Conservation (phyloP, 2,329 filamentous ascomycete species). For the Biscogniauxia sp. region DNA sequence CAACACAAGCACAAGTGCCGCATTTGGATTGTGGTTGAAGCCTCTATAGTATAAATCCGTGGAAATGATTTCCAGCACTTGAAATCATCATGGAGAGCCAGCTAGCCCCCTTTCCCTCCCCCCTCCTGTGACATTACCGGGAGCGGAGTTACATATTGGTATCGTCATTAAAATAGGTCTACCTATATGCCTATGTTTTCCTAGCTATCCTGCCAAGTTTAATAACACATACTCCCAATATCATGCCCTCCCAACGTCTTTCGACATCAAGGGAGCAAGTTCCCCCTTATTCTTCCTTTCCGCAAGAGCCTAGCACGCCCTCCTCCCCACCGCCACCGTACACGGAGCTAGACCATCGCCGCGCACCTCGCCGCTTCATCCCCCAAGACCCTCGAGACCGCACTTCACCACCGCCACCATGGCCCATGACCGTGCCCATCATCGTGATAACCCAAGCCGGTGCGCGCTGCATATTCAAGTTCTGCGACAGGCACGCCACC, state of each 20-base stretch:
- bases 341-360: background rate
- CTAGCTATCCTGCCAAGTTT: background rate
- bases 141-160: background rate
- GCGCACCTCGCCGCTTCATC: background rate
- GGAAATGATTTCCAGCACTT: background rate
- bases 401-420: background rate
- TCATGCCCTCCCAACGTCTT: background rate
- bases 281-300: background rate
- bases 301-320: background rate
- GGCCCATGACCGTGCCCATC: background rate
- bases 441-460: background rate
- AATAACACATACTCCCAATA: background rate
- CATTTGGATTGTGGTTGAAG: background rate
- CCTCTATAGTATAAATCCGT: background rate
- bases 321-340: background rate
- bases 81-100: background rate
- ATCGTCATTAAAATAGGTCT: background rate
- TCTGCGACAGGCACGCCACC: background rate
- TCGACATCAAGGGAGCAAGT: background rate
- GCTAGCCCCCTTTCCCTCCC: background rate
- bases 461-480: background rate
- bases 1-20: background rate
- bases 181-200: background rate
- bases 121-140: background rate
- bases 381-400: background rate